phyloP scores from a whole-genome alignment of 2,329 filamentous ascomycete species.

The Diatrype stigma region DNA sequence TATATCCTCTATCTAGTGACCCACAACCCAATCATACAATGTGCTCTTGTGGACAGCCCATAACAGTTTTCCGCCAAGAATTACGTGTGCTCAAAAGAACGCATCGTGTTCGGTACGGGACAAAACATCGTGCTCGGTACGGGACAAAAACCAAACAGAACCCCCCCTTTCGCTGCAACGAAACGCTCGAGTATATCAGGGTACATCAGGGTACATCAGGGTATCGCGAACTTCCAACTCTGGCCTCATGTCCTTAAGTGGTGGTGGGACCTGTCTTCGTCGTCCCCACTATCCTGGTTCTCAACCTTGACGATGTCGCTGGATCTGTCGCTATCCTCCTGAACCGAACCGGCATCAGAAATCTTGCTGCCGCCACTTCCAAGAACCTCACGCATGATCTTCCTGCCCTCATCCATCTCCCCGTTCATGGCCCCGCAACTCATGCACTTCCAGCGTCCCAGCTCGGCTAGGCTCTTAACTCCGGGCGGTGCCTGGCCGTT shows the following conservation, averaged over 20 bases:
- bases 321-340: slow-evolving; percentile 16
- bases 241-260: slow-evolving; percentile 7
- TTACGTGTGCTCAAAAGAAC: too few species aligned
- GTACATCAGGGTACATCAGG: background rate
- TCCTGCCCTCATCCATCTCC: slow-evolving; percentile 69
- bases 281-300: slow-evolving; percentile 14
- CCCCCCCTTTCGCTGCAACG: too few species aligned
- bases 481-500: slow-evolving; percentile 96
- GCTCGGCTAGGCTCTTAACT: slow-evolving; percentile 67
- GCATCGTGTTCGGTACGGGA: too few species aligned
- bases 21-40: too few species aligned
- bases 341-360: background rate
- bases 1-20: too few species aligned
- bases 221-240: slow-evolving; percentile 4
- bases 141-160: too few species aligned
- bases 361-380: slow-evolving; percentile 3
- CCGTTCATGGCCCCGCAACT: slow-evolving; percentile 82
- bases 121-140: too few species aligned
- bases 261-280: slow-evolving; percentile 9
- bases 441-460: slow-evolving; percentile 86
- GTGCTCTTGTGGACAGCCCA: too few species aligned
- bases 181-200: too few species aligned
- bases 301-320: slow-evolving; percentile 19
- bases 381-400: slow-evolving; percentile 65
- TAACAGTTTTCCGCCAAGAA: too few species aligned